These are phyloP conservation scores for Batkoa obscura DNA, from an alignment of 371 early-diverging fungal species.

Conservation along the genomic window DNA sequence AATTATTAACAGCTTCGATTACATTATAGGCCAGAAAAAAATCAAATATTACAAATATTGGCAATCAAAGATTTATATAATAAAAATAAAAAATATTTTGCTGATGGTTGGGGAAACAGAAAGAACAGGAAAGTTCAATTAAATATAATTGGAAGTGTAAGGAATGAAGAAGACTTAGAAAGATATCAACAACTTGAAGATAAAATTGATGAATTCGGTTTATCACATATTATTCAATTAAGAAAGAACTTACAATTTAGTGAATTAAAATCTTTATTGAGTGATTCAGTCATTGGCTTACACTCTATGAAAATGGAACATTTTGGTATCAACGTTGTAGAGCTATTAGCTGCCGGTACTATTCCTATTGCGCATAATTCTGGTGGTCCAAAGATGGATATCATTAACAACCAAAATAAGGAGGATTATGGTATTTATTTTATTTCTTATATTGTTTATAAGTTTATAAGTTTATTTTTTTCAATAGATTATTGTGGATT, in stretches of 20 bases:
- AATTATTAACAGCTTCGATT: constrained; percentile 4
- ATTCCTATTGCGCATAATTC: constrained; percentile 83
- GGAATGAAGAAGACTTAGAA: constrained; percentile 60
- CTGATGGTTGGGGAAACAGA: constrained; percentile 5
- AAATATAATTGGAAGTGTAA: constrained; percentile 55
- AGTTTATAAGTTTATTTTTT: too few species aligned
- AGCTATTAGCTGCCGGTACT: constrained; percentile 90
- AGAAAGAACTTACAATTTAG: constrained; percentile 55
- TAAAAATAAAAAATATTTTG: constrained; percentile 23
- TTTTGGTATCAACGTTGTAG: constrained; percentile 92
- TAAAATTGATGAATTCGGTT: constrained; percentile 20
- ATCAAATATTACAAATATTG: constrained; percentile 62
- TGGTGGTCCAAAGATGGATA: constrained; percentile 86
- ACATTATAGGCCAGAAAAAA: constrained; percentile 75
- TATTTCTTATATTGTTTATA: too few species aligned
- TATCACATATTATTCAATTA: constrained; percentile 38
- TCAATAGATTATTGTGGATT: too few species aligned
- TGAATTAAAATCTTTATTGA: constrained; percentile 16
- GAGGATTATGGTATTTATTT: too few species aligned
- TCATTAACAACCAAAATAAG: too few species aligned
- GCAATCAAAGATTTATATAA: constrained; percentile 35
- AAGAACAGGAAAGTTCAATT: constrained; percentile 15
- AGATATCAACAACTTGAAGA: constrained; percentile 20
- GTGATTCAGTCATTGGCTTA: constrained; percentile 49
- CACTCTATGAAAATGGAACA: constrained; percentile 96